Conservation (phyloP, 2,329 filamentous ascomycete genomes). For the Diplodia corticola region DNA sequence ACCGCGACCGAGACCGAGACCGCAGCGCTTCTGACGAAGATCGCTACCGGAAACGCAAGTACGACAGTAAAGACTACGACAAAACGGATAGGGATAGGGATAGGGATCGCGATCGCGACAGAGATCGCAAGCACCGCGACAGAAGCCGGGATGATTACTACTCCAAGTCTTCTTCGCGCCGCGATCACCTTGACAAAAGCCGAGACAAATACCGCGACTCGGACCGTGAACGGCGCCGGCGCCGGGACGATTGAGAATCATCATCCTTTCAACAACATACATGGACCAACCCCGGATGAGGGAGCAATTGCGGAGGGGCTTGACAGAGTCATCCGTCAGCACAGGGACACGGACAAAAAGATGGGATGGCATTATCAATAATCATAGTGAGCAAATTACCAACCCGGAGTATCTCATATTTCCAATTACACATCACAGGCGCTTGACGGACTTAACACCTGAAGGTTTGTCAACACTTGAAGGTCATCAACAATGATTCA, state of each 20-base stretch:
- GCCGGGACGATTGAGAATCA: not conserved
- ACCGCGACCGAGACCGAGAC: constrained; percentile 22
- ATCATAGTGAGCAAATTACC: not conserved
- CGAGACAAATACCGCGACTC: constrained; percentile 14
- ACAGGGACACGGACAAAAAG: not conserved
- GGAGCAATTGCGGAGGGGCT: not conserved
- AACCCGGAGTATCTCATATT: not conserved
- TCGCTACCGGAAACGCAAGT: constrained; percentile 6
- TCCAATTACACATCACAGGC: not conserved
- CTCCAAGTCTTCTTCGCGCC: constrained; percentile 13
- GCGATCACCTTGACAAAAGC: constrained; percentile 1
- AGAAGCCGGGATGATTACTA: not conserved
- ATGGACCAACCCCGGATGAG: not conserved
- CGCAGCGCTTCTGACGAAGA: constrained; percentile 19
- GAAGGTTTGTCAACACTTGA: not conserved
- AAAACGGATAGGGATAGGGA: constrained; percentile 6
- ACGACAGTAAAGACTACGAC: constrained; percentile 21
- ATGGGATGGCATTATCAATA: not conserved
- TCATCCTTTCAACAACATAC: not conserved
- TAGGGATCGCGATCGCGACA: constrained; percentile 12
- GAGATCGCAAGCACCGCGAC: constrained; percentile 5
- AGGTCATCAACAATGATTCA: not conserved
- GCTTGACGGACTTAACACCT: not conserved
- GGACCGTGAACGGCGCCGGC: constrained; percentile 11
- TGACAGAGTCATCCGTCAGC: not conserved